phyloP scores from a whole-genome alignment of 2,329 filamentous ascomycete genomes.

The Botryotinia globosa region DNA sequence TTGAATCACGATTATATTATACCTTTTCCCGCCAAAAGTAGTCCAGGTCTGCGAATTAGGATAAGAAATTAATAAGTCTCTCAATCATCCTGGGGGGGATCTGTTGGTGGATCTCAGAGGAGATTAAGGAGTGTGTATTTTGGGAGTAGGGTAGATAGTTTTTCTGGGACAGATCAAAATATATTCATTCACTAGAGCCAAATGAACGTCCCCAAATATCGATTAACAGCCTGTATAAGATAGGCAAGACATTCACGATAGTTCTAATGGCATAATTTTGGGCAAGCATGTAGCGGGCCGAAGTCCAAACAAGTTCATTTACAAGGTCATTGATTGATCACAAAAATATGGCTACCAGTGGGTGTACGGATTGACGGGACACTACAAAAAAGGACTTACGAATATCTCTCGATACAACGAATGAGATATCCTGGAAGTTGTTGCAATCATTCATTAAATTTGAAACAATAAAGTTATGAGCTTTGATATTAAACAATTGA shows the following conservation, averaged over 20 bases:
- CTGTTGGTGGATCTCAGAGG: neutral
- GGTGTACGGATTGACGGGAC: too few relatives aligned
- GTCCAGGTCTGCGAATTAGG: neutral
- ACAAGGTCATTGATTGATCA: too few relatives aligned
- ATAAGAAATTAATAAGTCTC: neutral
- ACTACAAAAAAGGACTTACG: too few relatives aligned
- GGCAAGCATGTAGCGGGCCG: rapidly evolving
- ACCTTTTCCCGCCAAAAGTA: neutral
- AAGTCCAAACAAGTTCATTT: neutral
- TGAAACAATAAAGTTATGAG: too few relatives aligned
- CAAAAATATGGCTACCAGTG: too few relatives aligned
- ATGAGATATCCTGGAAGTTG: too few relatives aligned
- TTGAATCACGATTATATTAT: conserved; percentile 6
- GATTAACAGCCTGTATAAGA: neutral
- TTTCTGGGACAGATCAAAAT: neutral
- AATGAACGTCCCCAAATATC: neutral
- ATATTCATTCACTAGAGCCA: neutral
- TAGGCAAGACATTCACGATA: neutral
- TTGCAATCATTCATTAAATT: too few relatives aligned
- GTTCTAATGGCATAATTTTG: neutral
- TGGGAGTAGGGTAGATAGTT: neutral
- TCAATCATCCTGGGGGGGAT: too few relatives aligned
- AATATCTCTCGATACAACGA: too few relatives aligned
- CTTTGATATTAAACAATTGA: too few relatives aligned
- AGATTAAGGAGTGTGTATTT: too few relatives aligned